These are phyloP conservation scores for Sclerotinia glacialis DNA, from an alignment of 2,329 filamentous ascomycete genomes.

Conservation along the genomic window DNA sequence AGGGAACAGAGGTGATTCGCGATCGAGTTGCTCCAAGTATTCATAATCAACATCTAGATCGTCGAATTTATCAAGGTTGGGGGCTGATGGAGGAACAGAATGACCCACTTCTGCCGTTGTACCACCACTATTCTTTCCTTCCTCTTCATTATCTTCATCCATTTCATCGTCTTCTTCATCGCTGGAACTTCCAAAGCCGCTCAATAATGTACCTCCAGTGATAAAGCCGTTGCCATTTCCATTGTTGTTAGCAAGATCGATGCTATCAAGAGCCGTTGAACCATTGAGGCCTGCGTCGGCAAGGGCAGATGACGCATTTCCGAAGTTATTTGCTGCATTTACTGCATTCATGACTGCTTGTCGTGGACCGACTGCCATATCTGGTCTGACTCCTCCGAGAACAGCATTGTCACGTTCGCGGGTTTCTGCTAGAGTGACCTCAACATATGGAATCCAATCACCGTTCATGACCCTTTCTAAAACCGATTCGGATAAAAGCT, in stretches of 20 bases:
- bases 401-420: slow-evolving; percentile 98
- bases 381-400: slow-evolving; percentile 87
- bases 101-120: slow-evolving; percentile 54
- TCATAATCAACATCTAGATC: slow-evolving; percentile 41
- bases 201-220: slow-evolving; percentile 71
- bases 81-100: slow-evolving; percentile 39
- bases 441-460: slow-evolving; percentile 92
- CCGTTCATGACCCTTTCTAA: slow-evolving; percentile 85
- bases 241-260: slow-evolving; percentile 66
- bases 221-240: slow-evolving; percentile 65
- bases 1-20: slow-evolving; percentile 39
- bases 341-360: slow-evolving; percentile 59
- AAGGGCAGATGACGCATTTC: slow-evolving; percentile 60
- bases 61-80: slow-evolving; percentile 40
- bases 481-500: slow-evolving; percentile 78
- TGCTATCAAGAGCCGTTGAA: slow-evolving; percentile 45
- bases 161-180: slow-evolving; percentile 96
- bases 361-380: slow-evolving; percentile 79
- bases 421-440: slow-evolving; percentile 88
- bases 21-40: slow-evolving; percentile 41
- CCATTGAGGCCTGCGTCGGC: slow-evolving; percentile 80
- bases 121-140: slow-evolving; percentile 46
- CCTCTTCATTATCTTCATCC: slow-evolving; percentile 77
- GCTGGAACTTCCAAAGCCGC: slow-evolving; percentile 90
- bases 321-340: slow-evolving; percentile 55